These are phyloP conservation scores for Gossypium trilobum DNA, from an alignment of 441 rosid species.

Conservation along the genomic window DNA sequence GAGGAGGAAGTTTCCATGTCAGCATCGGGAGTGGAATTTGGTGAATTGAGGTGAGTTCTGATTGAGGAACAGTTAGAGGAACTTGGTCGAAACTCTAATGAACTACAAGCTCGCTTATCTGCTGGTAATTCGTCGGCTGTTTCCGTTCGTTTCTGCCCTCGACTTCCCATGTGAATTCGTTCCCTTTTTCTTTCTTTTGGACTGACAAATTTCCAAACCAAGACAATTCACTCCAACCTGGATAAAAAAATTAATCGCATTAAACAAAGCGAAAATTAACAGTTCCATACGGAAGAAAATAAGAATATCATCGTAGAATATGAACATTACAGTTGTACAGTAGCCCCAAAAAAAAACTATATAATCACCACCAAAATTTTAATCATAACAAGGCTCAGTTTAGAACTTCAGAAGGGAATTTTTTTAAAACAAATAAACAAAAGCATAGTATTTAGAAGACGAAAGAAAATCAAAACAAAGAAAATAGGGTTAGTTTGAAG, in stretches of 20 bases:
- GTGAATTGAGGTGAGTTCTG: constrained; percentile 44
- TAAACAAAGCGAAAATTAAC: background rate
- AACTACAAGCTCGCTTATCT: constrained; percentile 88
- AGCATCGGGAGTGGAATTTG: constrained; percentile 36
- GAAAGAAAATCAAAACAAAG: background rate
- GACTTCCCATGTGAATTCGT: constrained; percentile 43
- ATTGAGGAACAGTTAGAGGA: constrained; percentile 55
- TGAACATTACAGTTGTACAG: background rate
- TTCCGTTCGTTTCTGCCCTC: constrained; percentile 87
- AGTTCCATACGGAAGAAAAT: background rate
- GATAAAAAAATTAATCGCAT: background rate
- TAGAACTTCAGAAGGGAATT: background rate
- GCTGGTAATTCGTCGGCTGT: constrained; percentile 72
- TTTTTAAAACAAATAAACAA: background rate
- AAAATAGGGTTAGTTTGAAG: background rate
- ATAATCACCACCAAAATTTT: background rate
- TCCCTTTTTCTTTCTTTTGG: background rate
- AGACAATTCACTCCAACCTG: constrained; percentile 11
- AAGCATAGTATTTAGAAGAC: background rate
- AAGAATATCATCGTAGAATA: background rate
- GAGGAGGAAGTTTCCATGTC: constrained; percentile 90
- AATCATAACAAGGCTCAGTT: background rate
- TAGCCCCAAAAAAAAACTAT: background rate
- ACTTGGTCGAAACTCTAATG: constrained; percentile 73
- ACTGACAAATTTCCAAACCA: background rate